These are phyloP conservation scores for Amesomyces nigricolor DNA, from an alignment of 2,329 filamentous ascomycete genomes.

Conservation along the genomic window DNA sequence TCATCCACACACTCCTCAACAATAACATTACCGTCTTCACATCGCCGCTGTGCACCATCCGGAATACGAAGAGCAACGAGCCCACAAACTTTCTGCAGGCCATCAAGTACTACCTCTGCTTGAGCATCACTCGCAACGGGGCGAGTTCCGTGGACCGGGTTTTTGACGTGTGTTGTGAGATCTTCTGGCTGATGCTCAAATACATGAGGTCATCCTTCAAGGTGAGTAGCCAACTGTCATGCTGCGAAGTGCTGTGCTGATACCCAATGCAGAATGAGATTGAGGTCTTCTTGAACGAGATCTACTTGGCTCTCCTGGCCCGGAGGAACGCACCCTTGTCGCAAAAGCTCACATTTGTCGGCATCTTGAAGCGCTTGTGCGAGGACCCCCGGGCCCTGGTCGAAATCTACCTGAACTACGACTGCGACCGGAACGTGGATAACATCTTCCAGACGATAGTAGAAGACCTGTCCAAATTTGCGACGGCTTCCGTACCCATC, in stretches of 20 bases:
- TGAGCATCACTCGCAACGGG: slow-evolving; percentile 91
- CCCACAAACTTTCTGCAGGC: slow-evolving; percentile 89
- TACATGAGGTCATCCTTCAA: slow-evolving; percentile 91
- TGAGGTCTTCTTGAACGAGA: slow-evolving; percentile 95
- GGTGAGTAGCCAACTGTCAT: slow-evolving; percentile 41
- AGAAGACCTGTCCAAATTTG: slow-evolving; percentile 85
- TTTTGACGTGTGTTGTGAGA: slow-evolving; percentile 93
- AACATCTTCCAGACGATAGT: slow-evolving; percentile 96
- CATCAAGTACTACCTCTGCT: slow-evolving; percentile 92
- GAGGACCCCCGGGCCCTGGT: slow-evolving; percentile 83
- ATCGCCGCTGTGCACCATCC: slow-evolving; percentile 86
- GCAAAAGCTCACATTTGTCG: slow-evolving; percentile 89
- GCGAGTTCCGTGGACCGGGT: slow-evolving; percentile 87
- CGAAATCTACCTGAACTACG: slow-evolving; percentile 96
- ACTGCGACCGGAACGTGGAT: slow-evolving; percentile 90
- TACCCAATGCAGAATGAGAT: slow-evolving; percentile 75
- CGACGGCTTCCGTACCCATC: slow-evolving; percentile 70
- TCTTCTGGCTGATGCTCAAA: slow-evolving; percentile 96
- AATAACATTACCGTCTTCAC: slow-evolving; percentile 90
- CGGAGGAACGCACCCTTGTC: slow-evolving; percentile 79
- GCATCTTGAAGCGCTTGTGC: slow-evolving; percentile 75
- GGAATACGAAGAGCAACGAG: slow-evolving; percentile 81
- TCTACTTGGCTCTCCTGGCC: slow-evolving; percentile 88
- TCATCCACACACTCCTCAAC: slow-evolving; percentile 91
- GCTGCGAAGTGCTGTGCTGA: neutral